Conservation (phyloP, 106 monocot genomes). For the Dendrobium huoshanense region DNA sequence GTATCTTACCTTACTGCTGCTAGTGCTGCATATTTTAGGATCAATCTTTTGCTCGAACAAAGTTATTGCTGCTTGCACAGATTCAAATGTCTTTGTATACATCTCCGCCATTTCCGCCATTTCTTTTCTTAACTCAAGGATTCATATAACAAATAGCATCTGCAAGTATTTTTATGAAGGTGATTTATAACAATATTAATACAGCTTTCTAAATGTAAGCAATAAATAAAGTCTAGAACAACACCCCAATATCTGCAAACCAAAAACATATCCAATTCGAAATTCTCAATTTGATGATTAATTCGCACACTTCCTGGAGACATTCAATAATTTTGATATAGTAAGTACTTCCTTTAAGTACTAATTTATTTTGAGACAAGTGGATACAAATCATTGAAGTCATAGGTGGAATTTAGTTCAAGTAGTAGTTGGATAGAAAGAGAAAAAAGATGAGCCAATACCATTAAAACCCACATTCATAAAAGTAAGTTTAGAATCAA, state of each 20-base stretch:
- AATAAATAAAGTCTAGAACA: not conserved
- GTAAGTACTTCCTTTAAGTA: not conserved
- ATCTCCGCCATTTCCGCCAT: slow-evolving; percentile 23
- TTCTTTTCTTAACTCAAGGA: not conserved
- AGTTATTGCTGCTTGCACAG: slow-evolving; percentile 16
- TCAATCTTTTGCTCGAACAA: slow-evolving; percentile 13
- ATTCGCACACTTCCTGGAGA: too few relatives aligned
- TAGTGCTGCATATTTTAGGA: not conserved
- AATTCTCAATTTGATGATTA: not conserved
- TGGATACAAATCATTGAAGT: too few relatives aligned
- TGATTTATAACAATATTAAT: not conserved
- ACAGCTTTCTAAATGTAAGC: too few relatives aligned
- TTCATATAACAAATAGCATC: not conserved
- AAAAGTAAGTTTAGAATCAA: too few relatives aligned
- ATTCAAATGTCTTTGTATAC: slow-evolving; percentile 11
- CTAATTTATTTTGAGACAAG: not conserved
- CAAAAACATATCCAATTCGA: not conserved
- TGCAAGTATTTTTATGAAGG: not conserved
- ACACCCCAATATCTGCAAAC: not conserved
- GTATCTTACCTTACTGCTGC: not conserved
- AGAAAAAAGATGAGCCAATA: too few relatives aligned
- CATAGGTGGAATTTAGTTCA: too few relatives aligned
- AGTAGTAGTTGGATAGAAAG: too few relatives aligned
- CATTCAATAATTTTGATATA: not conserved
- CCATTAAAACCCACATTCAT: too few relatives aligned